Base-by-base conservation (phyloP, 2,329 filamentous ascomycete species). In the Penicillium occitanis region DNA sequence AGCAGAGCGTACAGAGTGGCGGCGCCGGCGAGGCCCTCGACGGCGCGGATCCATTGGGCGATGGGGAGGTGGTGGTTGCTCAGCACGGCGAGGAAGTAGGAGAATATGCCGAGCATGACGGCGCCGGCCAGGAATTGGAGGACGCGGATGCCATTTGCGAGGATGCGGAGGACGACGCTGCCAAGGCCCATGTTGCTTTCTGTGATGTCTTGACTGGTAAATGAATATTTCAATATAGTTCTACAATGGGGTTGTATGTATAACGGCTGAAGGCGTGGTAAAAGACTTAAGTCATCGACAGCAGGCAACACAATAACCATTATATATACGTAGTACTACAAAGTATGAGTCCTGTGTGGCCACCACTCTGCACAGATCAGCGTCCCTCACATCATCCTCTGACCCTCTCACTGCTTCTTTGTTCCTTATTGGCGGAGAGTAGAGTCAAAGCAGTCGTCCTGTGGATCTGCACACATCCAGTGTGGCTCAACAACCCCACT, bases 81-180 rank as follows among this genome's bases (percentile, higher is more conserved):
- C 14, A 93, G 86, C 8, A 90, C 85, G 8, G 90, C 87, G 60
- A 97, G 87, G 84, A 93, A 96, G 84, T 96, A 97, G 60, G 88
- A 89, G 83, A 90, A 93, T 73, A 95, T 86, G 70, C 86, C 90
- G 68, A 97, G 86, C 68, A 94, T 86, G 70, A 96, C 84, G 67
- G 85, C 87, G 8, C 90, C 84, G 76, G 88, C 91, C 75, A 86
- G 83, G 78, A 96, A 90, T 73, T 92, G 87, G 65, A 97, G 79
- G 70, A 85, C 80, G 71, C 94, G 91, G 73, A 96, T 81, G 76
- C 89, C 84, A 76, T 90, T 90, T 73, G 92, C 90, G 57, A 85
- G 79, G 63, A 86, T 79, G 73, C 91, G 92, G 72, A 96, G 86
- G 71, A 87, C 83, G 68, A 88, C 77, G 69, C 88, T 87, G 53